Base-by-base conservation (phyloP, 2,329 filamentous ascomycete species). In the Exophiala sp. region DNA sequence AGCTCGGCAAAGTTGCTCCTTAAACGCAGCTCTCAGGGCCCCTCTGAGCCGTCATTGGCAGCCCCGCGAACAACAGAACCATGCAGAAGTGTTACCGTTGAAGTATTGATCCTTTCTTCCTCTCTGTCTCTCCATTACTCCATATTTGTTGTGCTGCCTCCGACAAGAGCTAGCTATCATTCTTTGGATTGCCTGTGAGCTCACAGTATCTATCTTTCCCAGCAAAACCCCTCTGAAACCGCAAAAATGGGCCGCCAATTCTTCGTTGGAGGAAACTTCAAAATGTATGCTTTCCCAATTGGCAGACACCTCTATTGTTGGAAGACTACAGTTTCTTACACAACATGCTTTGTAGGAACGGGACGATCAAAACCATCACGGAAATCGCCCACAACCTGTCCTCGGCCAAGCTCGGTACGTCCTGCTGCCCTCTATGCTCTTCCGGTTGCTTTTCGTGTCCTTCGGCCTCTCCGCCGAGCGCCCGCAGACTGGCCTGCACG, bases 201-300 rank as follows among this genome's bases (percentile, higher is more conserved):
- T 27, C 32, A 35, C 22, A 27, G 22, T 29, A n/a, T 19, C 19
- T 39, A n/a, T 29, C 3, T 32, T 37, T 13, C 27, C 21, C 24
- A 13, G 23, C 9, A 46, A 46, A 27, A 22, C n/a, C 27, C 16
- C 18, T 27, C 21, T 16, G 21, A 11, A 4, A 52, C 46, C 59
- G 68, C 74, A 80, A 88, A 67, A 66, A 95, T 95, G 89, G 80
- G 84, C 80, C 89, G 89, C 78, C 86, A 89, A 78, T 95, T 95
- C 80, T 95, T 95, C 72, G 87, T 95, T 72, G 90, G 90, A 73
- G 90, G 90, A 69, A 98, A 98, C 85, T 97, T 97, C 79, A 97
- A 98, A 81, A 97, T 97, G 90, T 95, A 76, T 68, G 62, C 53
- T 51, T 49, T 30, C 57, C 38, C 11, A 5, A 32, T 24, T 3